Percentiles rank a stretch among this genome's conserved stretches.
Evolutionary conservation across 495 filamentous ascomycete species (phyloP).

Genomic region (Cercophora scortea): DNA sequence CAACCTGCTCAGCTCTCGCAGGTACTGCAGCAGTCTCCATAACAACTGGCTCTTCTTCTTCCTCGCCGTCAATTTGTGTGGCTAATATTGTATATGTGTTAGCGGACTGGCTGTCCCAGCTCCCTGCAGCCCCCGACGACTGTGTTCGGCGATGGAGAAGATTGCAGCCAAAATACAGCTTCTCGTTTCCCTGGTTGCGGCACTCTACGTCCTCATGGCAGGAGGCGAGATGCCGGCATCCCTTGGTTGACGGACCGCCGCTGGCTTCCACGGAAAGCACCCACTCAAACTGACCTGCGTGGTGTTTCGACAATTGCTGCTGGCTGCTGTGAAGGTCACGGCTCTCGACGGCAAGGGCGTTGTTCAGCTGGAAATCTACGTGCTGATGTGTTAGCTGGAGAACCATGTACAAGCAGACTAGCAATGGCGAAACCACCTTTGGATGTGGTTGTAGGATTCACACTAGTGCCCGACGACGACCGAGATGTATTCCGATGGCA

Average conservation of each 20-base stretch:
- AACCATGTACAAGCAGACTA: too few relatives aligned
- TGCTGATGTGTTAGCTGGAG: background rate
- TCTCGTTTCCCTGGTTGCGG: constrained; percentile 10
- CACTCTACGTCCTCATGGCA: constrained; percentile 10
- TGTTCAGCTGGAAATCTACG: constrained; percentile 4
- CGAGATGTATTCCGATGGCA: too few relatives aligned
- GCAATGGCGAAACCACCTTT: background rate
- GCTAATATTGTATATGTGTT: constrained; percentile 27
- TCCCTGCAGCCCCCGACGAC: constrained; percentile 1
- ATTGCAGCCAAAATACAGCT: constrained; percentile 38
- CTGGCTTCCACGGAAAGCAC: constrained; percentile 19
- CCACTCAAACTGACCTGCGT: constrained; percentile 44
- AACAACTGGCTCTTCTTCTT: constrained; percentile 6
- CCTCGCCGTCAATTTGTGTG: constrained; percentile 21
- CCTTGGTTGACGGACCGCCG: constrained; percentile 1
- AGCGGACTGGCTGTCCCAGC: constrained; percentile 7
- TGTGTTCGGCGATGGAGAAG: constrained; percentile 26
- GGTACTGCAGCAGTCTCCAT: background rate
- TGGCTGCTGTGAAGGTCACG: constrained; percentile 24
- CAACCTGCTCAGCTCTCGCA: constrained; percentile 3
- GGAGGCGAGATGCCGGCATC: constrained; percentile 5
- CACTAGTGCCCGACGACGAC: too few relatives aligned
- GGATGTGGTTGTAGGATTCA: background rate
- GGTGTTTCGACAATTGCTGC: constrained; percentile 39
- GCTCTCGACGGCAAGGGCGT: constrained; percentile 25